phyloP scores from a whole-genome alignment of 2,329 filamentous ascomycete genomes.

The Pseudogymnoascus pannorum region DNA sequence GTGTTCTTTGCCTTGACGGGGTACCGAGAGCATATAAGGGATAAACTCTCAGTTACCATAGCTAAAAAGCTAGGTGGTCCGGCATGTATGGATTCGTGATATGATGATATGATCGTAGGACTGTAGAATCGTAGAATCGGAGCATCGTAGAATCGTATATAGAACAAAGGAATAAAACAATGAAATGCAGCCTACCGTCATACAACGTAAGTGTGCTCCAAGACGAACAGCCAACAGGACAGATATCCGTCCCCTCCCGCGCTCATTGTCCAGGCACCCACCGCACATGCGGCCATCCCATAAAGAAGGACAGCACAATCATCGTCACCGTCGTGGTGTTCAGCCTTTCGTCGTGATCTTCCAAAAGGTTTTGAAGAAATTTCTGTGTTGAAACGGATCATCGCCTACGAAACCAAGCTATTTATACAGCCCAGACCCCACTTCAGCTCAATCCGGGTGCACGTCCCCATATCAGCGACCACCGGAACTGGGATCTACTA shows the following conservation, averaged over 20 bases:
- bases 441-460: slow-evolving; percentile 6
- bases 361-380: not conserved
- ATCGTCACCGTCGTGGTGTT: not conserved
- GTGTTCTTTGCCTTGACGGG: slow-evolving; percentile 76
- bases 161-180: slow-evolving; percentile 3
- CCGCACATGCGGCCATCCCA: not conserved
- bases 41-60: slow-evolving; percentile 53
- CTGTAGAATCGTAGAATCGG: not conserved
- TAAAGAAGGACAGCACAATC: not conserved
- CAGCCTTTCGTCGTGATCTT: not conserved
- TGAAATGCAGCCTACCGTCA: slow-evolving; percentile 5
- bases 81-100: slow-evolving; percentile 8
- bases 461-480: slow-evolving; percentile 3
- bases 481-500: not conserved
- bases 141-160: not conserved
- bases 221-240: not conserved
- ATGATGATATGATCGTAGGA: not conserved
- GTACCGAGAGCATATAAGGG: slow-evolving; percentile 72
- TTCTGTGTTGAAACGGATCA: slow-evolving; percentile 5
- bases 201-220: not conserved
- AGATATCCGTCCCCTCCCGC: not conserved
- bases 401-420: not conserved
- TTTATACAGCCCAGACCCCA: slow-evolving; percentile 1
- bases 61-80: slow-evolving; percentile 26
- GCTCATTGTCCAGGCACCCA: not conserved